Percentiles rank a stretch among this genome's conserved stretches.
Evolutionary conservation across 2,329 filamentous ascomycete genomes (phyloP).

Genomic region (Dothiorella sarmentorum): DNA sequence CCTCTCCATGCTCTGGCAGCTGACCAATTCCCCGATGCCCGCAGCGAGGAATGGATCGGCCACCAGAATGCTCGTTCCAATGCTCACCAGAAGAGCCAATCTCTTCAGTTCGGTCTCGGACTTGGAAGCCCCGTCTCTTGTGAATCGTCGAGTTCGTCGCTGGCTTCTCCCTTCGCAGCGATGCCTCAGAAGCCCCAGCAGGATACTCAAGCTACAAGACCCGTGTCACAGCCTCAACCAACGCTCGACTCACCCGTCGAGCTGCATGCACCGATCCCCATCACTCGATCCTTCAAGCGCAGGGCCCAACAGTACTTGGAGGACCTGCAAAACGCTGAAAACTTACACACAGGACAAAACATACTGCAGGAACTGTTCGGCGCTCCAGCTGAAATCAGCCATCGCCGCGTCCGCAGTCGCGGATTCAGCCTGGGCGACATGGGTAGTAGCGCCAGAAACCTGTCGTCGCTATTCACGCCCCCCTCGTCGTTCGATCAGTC

Average conservation of each 20-base stretch:
- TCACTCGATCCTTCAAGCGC: constrained; percentile 54
- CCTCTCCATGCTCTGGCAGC: constrained; percentile 46
- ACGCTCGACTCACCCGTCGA: constrained; percentile 53
- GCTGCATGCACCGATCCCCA: constrained; percentile 50
- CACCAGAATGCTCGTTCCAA: constrained; percentile 40
- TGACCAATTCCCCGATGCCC: constrained; percentile 33
- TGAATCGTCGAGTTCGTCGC: constrained; percentile 20
- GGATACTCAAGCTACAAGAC: constrained; percentile 12
- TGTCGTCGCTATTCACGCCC: constrained; percentile 55
- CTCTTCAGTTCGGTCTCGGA: constrained; percentile 46
- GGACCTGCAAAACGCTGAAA: constrained; percentile 47
- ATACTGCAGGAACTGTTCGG: constrained; percentile 46
- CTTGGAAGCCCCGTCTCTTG: constrained; percentile 28
- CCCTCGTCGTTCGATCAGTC: constrained; percentile 34
- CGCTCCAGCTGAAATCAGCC: constrained; percentile 47
- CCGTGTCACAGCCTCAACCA: constrained; percentile 14
- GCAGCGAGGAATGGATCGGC: constrained; percentile 41
- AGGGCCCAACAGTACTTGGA: constrained; percentile 55
- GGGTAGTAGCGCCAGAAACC: constrained; percentile 47
- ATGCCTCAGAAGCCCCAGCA: not conserved
- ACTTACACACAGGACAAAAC: constrained; percentile 36
- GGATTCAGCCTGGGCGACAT: constrained; percentile 60
- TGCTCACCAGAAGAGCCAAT: constrained; percentile 51
- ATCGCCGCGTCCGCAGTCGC: constrained; percentile 57
- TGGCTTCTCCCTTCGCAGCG: constrained; percentile 43